Conservation (phyloP, 768 basidiomycete genomes). For the Tricholoma terreum region DNA sequence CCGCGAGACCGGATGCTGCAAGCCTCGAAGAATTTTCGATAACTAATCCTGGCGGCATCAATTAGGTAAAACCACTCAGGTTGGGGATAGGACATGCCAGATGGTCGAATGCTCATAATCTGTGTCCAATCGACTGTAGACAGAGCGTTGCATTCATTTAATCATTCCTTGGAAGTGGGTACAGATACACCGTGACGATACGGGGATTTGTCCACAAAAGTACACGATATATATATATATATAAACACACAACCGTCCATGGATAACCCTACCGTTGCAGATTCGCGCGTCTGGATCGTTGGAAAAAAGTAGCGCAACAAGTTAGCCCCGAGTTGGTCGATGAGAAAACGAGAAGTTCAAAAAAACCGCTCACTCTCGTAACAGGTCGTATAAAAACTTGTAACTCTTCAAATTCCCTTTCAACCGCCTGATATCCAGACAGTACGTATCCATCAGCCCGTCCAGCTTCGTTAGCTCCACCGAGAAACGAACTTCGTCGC, state of each 20-base stretch:
- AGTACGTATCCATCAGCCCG: constrained; percentile 79
- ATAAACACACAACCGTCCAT: background rate
- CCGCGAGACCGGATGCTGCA: too few relatives aligned
- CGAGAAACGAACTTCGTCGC: constrained; percentile 91
- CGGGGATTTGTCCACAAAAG: background rate
- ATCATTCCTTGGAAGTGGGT: too few relatives aligned
- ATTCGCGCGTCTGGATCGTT: constrained; percentile 2
- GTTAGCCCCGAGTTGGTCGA: background rate
- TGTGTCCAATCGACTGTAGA: too few relatives aligned
- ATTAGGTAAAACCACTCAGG: too few relatives aligned
- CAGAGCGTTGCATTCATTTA: too few relatives aligned
- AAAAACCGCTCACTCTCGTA: constrained; percentile 58
- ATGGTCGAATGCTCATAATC: too few relatives aligned
- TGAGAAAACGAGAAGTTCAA: background rate
- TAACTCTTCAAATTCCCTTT: constrained; percentile 86
- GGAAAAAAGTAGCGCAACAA: background rate
- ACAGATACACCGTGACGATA: too few relatives aligned
- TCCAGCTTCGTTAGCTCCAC: constrained; percentile 87
- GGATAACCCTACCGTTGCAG: background rate
- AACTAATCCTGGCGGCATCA: too few relatives aligned
- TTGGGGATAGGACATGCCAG: too few relatives aligned
- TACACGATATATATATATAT: background rate
- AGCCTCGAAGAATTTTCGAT: too few relatives aligned
- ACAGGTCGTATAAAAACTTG: constrained; percentile 75
- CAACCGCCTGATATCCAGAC: constrained; percentile 83